Evolutionary conservation across 192 early-diverging fungal genomes (phyloP), one percentile per base, ranked within the genome.

Genomic region (Mortierella hygrophila): DNA sequence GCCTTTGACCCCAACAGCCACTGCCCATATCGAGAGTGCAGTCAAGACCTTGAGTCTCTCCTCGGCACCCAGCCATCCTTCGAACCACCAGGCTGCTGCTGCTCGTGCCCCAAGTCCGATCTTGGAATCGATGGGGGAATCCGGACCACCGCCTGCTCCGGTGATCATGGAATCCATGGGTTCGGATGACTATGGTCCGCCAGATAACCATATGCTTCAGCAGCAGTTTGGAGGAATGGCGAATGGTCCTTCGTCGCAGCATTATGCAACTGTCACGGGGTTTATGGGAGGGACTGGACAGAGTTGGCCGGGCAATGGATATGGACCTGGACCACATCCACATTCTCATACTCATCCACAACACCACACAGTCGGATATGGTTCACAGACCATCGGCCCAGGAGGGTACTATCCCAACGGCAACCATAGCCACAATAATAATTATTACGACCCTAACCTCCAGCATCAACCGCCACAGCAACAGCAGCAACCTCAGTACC

Each of bases 141-240:
- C 72, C 9, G 78, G 71, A 74, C 42, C 70, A 38, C 38, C 44
- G 2, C 57, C 41, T 32, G 70, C 11, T 4, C 72, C 78, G 21
- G 75, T 70, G 4, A 57, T 86, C 41, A 76, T 86, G 84, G 84
- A 86, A 42, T 86, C 84, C 23, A 86, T 86, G 84, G 84, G 84
- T 16, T 79, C 77, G 32, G 84, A 86, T 38, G 79, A 72, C n/a
- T 70, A 72, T 70, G 44, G 23, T 23, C 73, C 57, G 11, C 57
- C 55, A 52, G 82, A 6, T 8, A 20, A 55, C 6, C 46, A 57
- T 16, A 35, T 57, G 29, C 40, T 60, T 29, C 35, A 37, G 20
- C 68, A 68, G 26, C 46, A 38, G 21, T 29, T 29, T 32, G 60
- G 60, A 2, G 60, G 60, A 42, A 60, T 71, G 21, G 8, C 18